Base-by-base conservation (phyloP, 331 rosid genomes). In the Erythrophleum ivorense region DNA sequence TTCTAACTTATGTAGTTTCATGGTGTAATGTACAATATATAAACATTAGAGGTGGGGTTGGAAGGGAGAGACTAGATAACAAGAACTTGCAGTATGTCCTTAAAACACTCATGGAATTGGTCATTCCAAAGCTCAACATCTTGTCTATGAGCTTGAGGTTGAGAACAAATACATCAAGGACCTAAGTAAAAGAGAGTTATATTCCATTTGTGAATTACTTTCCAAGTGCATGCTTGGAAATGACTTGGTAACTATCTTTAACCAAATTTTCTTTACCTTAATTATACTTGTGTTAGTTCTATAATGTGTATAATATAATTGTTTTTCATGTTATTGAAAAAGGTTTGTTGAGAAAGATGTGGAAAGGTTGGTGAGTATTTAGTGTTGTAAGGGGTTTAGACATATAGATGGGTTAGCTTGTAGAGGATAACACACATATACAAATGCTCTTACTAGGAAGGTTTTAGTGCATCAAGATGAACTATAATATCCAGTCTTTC, bases 371-470 rank as follows among this genome's bases (percentile, higher is more conserved):
- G 85, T 81, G 63, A 79, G 78, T 49, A 84, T 93, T 60, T 91
- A 87, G 81, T 87, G 90, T 87, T 90, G 91, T 45, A 80, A 90
- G 85, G 97, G 97, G 78, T 80, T 85, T 15, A 90, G 97, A 67
- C 97, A 93, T 14, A 82, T 55, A 0, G 91, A 88, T 65, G 84
- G 86, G 40, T 81, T 93, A 71, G 97, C 97, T 0, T 91, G 93
- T 81, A 83, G 93, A 46, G 94, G 97, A 36, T 97, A 93, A 82
- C 84, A 93, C 45, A 93, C 97, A 9, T 89, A 86, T 76, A 91
- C 97, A 7, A 93, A 93, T 76, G 91, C 97, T 36, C 88, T 91
- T 80, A 93, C 97, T 64, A 76, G 83, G 83, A 91, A 9, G 71
- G 81, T 78, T 40, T 58, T 6, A 11, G 48, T 10, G 87, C 84